Base-by-base conservation (phyloP, 768 basidiomycete species). In the Naganishia vaughanmartiniae region DNA sequence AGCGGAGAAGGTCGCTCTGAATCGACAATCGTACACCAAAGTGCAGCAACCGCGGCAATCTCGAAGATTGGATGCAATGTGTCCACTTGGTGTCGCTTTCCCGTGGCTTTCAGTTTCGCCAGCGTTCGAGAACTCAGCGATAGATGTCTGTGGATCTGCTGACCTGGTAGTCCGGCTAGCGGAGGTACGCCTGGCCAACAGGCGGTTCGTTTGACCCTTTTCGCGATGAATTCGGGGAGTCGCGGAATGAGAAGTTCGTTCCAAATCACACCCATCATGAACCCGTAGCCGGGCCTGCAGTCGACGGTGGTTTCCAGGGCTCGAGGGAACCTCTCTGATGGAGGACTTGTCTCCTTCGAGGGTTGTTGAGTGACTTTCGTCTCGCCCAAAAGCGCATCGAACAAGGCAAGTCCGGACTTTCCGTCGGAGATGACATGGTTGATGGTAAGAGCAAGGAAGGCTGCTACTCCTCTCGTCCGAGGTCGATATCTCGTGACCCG, bases 401-500 rank as follows among this genome's bases (percentile, higher is more conserved):
- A 58, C 7, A 58, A 24, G 34, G 57, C 34, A 33, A 30, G 57
- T 4, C 57, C 57, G 17, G 57, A 58, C 30, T 58, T 58, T 34
- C 57, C 57, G 17, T 58, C 57, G 34, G 57, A 58, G 57, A 58
- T 39, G 57, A 58, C 33, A 39, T 58, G 57, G 26, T 58, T 58
- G 31, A 58, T 39, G 21, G 57, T 58, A 19, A 58, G 26, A 21
- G 57, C 57, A 0, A 58, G 31, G 30, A 36, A 58, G 4, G 57
- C 57, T 26, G 57, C 17, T 39, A 21, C 17, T 21, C 21, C n/a
- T 9, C 21, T 36, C 17, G 31, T 36, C 10, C 15, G 0, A 39
- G 6, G 4, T 9, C 21, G 19, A 36, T 36, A 58, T 17, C 57
- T 33, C 6, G 24, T 15, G 17, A 58, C 17, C 21, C 57, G 33